Evolutionary conservation across 2,329 filamentous ascomycete species (phyloP).

Genomic region (Fusarium continuum): DNA sequence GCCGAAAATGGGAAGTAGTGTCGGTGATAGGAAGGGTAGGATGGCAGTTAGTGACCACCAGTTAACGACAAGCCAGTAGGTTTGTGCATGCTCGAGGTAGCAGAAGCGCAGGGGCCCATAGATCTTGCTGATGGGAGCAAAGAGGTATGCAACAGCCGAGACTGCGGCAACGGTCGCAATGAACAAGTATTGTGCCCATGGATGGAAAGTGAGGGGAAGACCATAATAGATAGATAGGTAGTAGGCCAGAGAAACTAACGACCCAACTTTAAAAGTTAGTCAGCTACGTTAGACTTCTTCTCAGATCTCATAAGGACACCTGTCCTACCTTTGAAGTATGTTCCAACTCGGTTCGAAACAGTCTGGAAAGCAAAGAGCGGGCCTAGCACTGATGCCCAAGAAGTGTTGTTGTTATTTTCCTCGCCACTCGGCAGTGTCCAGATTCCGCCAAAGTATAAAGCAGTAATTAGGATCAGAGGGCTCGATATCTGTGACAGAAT

Average conservation of each 20-base stretch:
- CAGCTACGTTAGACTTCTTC: neutral
- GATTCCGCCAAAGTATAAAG: slow-evolving; percentile 5
- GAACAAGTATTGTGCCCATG: slow-evolving; percentile 18
- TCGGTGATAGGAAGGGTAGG: slow-evolving; percentile 13
- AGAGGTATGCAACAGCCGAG: neutral
- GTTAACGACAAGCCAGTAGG: slow-evolving; percentile 23
- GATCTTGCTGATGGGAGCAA: slow-evolving; percentile 14
- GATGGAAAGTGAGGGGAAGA: slow-evolving; percentile 7
- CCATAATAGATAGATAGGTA: slow-evolving; percentile 17
- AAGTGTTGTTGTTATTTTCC: rapidly evolving
- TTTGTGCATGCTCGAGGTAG: slow-evolving; percentile 28
- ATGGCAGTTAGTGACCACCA: slow-evolving; percentile 26
- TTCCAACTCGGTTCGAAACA: slow-evolving; percentile 6
- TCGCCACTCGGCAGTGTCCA: slow-evolving; percentile 11
- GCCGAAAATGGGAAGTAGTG: slow-evolving; percentile 1
- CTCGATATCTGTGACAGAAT: slow-evolving; percentile 14
- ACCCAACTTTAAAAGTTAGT: neutral
- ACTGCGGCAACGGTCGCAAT: neutral
- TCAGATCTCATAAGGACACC: rapidly evolving
- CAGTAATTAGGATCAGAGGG: slow-evolving; percentile 2
- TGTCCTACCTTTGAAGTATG: slow-evolving; percentile 13
- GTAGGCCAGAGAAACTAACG: slow-evolving; percentile 13
- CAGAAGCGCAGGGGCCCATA: slow-evolving; percentile 28
- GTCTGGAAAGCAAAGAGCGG: slow-evolving; percentile 22
- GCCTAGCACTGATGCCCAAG: neutral